phyloP scores from a whole-genome alignment of 306 rosid genomes.

The Benincasa hispida region DNA sequence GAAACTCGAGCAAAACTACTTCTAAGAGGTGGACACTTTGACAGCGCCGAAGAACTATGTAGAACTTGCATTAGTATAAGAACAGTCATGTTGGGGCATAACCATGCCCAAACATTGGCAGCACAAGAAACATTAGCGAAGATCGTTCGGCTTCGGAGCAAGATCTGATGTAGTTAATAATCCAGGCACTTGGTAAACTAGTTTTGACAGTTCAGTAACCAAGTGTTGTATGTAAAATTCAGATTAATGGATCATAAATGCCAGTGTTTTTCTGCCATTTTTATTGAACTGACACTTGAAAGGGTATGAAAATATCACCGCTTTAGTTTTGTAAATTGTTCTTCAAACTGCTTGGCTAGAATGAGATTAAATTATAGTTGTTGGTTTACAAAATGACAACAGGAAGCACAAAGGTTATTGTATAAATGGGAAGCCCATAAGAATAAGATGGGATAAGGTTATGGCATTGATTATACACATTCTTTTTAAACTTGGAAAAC shows the following conservation, averaged over 20 bases:
- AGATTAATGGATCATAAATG: background rate
- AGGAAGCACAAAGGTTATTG: background rate
- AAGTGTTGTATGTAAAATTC: background rate
- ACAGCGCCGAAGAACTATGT: slow-evolving; percentile 65
- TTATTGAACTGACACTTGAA: background rate
- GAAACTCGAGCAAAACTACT: slow-evolving; percentile 81
- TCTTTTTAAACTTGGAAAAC: background rate
- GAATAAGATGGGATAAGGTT: background rate
- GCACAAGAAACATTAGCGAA: slow-evolving; percentile 82
- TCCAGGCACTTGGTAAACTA: background rate
- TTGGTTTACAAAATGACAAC: background rate
- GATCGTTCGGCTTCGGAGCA: slow-evolving; percentile 71
- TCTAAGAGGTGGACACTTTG: slow-evolving; percentile 63
- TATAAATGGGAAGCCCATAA: background rate
- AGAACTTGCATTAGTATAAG: slow-evolving; percentile 82
- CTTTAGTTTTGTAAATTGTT: background rate
- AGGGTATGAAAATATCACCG: background rate
- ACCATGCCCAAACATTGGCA: slow-evolving; percentile 68
- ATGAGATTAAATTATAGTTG: background rate
- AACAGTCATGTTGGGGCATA: slow-evolving; percentile 81
- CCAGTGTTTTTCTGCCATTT: background rate
- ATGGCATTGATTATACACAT: background rate
- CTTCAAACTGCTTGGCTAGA: background rate
- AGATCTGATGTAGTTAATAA: slow-evolving; percentile 23
- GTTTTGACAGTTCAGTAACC: background rate